Base-by-base conservation (phyloP, 192 early-diverging fungal genomes). In the Physocladia obscura region DNA sequence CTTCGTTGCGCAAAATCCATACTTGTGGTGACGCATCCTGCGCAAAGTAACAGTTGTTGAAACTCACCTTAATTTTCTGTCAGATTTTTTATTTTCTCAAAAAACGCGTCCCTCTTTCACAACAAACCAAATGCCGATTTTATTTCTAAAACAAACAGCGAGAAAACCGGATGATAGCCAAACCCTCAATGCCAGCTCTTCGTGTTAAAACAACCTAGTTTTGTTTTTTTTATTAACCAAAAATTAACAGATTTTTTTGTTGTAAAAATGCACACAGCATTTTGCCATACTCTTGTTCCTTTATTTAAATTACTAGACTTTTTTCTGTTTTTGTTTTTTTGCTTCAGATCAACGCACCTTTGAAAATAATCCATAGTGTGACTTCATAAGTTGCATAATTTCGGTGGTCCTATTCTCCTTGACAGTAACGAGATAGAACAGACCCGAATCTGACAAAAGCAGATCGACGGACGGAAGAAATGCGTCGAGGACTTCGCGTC, bases 331-430 rank as follows among this genome's bases (percentile, higher is more conserved):
- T n/a, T n/a, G n/a, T n/a, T n/a, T n/a, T n/a, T n/a, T n/a, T n/a
- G n/a, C n/a, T n/a, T n/a, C n/a, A n/a, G n/a, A n/a, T n/a, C n/a
- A n/a, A n/a, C n/a, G n/a, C n/a, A 44, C 40, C 72, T 77, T 63
- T 6, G 30, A 26, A 30, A 21, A 35, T 32, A 91, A 81, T 0
- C 82, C 80, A 62, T 81, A 76, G 21, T 74, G 49, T 2, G 68
- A 39, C 50, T 59, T 52, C 82, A 97, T 84, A 21, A 78, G 75
- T 6, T 81, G 71, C 5, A 88, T 78, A 1, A 98, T 89, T 39
- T 96, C 94, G 5, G 87, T 71, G 1, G 93, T 92, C 44, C 85
- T 83, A 75, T 98, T 98, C 68, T 97, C 91, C 50, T 87, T 86
- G 19, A 98, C 87, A 0, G 90, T 77, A 8, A 98, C 85, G 59